These are phyloP conservation scores for Rhizopogon vesiculosus DNA, from an alignment of 768 basidiomycete genomes.

Conservation along the genomic window DNA sequence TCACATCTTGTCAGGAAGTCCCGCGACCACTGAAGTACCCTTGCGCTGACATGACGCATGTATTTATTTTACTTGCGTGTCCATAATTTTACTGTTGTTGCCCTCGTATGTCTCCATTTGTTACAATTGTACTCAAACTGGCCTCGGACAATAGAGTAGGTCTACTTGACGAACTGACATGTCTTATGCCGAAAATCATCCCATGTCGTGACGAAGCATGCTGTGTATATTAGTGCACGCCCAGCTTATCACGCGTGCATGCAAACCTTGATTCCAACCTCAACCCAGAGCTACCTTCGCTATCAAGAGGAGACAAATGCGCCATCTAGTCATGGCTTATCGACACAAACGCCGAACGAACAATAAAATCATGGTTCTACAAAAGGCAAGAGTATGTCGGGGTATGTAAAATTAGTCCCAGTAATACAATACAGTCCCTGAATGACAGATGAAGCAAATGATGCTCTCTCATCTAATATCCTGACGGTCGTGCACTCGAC, in stretches of 20 bases:
- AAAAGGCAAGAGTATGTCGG: neutral
- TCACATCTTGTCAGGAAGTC: slow-evolving; percentile 57
- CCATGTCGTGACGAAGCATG: too few species aligned
- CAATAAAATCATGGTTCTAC: neutral
- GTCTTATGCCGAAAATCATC: neutral
- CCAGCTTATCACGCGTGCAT: too few species aligned
- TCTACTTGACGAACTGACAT: neutral
- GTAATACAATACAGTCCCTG: slow-evolving; percentile 6
- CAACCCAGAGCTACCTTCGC: neutral
- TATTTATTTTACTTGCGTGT: neutral
- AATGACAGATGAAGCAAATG: slow-evolving; percentile 2
- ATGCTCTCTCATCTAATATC: slow-evolving; percentile 44
- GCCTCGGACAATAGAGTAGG: neutral
- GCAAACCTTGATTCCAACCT: too few species aligned
- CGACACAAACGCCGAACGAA: neutral
- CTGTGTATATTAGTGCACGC: too few species aligned
- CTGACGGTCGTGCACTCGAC: slow-evolving; percentile 64
- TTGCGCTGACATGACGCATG: slow-evolving; percentile 17
- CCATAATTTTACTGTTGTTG: neutral
- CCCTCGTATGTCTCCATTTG: neutral
- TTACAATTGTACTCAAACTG: neutral
- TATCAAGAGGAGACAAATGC: neutral
- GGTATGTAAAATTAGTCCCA: slow-evolving; percentile 5
- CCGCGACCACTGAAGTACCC: slow-evolving; percentile 76
- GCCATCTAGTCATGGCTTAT: too few species aligned